Evolutionary conservation across 257 asterid species (phyloP).

Genomic region (Solanum rostratum): DNA sequence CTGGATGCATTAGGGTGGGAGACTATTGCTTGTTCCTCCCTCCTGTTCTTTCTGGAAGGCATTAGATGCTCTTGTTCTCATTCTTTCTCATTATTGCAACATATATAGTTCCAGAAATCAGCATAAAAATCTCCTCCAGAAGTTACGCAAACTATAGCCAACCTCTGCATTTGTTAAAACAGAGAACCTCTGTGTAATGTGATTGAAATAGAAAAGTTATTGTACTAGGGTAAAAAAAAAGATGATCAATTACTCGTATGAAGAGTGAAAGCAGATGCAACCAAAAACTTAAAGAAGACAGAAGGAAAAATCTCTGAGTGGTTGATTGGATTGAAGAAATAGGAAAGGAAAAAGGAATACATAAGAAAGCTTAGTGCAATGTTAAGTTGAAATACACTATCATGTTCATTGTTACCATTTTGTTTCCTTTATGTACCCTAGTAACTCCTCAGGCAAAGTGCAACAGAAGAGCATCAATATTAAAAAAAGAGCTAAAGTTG

Average conservation of each 20-base stretch:
- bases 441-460: neutral
- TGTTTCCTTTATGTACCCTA: neutral
- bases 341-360: neutral
- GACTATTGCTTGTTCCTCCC: neutral
- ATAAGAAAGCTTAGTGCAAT: neutral
- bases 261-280: neutral
- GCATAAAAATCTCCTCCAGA: neutral
- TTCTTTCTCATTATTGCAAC: neutral
- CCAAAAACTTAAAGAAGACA: neutral
- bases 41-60: neutral
- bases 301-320: neutral
- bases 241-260: neutral
- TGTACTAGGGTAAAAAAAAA: neutral
- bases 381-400: neutral
- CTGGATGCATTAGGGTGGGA: neutral
- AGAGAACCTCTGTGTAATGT: neutral
- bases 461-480: neutral
- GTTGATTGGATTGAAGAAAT: neutral
- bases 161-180: neutral
- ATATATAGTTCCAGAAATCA: neutral
- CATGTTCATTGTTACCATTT: neutral
- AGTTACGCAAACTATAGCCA: neutral
- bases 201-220: neutral
- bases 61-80: neutral
- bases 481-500: neutral